These are phyloP conservation scores for Harrya chromipes DNA, from an alignment of 768 basidiomycete species.

Conservation along the genomic window DNA sequence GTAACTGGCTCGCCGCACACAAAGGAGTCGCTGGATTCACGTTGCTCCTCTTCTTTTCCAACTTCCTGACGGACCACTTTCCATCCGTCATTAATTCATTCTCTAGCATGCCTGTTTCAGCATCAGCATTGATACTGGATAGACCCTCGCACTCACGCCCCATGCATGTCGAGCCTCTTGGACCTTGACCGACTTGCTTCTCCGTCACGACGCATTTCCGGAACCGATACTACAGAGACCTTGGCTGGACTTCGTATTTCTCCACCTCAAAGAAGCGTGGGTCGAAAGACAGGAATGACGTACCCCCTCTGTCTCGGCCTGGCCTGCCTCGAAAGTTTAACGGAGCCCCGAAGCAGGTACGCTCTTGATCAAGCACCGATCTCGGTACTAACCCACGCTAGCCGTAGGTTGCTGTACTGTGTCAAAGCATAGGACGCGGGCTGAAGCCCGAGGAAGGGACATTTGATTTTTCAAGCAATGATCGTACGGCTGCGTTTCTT, in stretches of 20 bases:
- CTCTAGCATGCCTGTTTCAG: too few relatives aligned
- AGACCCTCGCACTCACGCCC: constrained; percentile 24
- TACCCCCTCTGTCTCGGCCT: too few relatives aligned
- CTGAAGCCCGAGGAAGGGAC: constrained; percentile 37
- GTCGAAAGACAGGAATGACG: constrained; percentile 44
- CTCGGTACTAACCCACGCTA: not conserved
- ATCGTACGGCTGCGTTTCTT: constrained; percentile 55
- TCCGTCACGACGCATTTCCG: constrained; percentile 15
- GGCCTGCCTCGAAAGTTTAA: constrained; percentile 51
- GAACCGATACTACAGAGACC: constrained; percentile 30
- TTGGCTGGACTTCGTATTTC: constrained; percentile 53
- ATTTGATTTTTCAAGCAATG: constrained; percentile 40
- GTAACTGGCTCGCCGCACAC: too few relatives aligned
- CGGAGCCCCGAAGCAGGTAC: constrained; percentile 41
- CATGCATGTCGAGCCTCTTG: constrained; percentile 20
- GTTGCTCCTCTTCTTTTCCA: too few relatives aligned
- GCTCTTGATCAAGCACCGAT: not conserved
- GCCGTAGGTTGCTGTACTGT: not conserved
- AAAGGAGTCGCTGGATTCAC: too few relatives aligned
- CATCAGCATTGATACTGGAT: too few relatives aligned
- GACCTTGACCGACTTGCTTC: constrained; percentile 17
- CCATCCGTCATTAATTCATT: too few relatives aligned
- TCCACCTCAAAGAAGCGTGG: constrained; percentile 39
- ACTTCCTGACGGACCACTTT: too few relatives aligned
- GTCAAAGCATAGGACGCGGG: constrained; percentile 49